Base-by-base conservation (phyloP, 306 rosid species). In the Datisca glomerata region DNA sequence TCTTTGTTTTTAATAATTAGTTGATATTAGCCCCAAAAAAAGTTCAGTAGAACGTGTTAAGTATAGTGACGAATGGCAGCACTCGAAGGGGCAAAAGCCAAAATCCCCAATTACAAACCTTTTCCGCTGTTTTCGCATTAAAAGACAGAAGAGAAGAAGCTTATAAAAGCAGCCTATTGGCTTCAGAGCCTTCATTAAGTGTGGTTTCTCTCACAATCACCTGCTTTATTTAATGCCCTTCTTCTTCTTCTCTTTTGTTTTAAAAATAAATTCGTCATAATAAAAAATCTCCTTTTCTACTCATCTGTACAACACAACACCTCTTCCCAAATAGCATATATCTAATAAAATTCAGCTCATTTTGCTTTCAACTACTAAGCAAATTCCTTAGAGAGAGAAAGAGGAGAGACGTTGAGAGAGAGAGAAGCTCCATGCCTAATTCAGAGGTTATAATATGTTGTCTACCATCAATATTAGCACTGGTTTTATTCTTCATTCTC, bases 381-480 rank as follows among this genome's bases (percentile, higher is more conserved):
- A 17, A 8, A 14, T 10, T n/a, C 9, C 12, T 2, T 46, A 22
- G 17, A 21, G 20, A 22, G 49, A 23, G 6, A 24, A 18, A 24
- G 54, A 19, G 33, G 20, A 22, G 49, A 23, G 6, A 24, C 18
- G 21, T 50, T 16, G 33, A 49, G 39, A 21, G 34, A 28, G 33
- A 28, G 33, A 31, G 12, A 4, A 5, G 12, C 52, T 2, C 16
- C 55, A 84, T 80, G 93, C 62, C 83, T 68, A 72, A 59, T 58
- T 73, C 92, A 21, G 51, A 35, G 63, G 60, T 59, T 16, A 33
- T 65, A 45, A 49, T 73, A 43, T 84, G 65, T 46, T 68, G 57
- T 57, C 81, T 73, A 45, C 68, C 92, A 1, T 59, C 86, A 57
- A 37, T 77, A 42, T 41, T 83, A 38, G 67, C 83, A 47, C 69